Percentiles rank a stretch among this genome's conserved stretches.
Conservation (phyloP, 2,329 filamentous ascomycete genomes). For the Penicillium polonicum region DNA sequence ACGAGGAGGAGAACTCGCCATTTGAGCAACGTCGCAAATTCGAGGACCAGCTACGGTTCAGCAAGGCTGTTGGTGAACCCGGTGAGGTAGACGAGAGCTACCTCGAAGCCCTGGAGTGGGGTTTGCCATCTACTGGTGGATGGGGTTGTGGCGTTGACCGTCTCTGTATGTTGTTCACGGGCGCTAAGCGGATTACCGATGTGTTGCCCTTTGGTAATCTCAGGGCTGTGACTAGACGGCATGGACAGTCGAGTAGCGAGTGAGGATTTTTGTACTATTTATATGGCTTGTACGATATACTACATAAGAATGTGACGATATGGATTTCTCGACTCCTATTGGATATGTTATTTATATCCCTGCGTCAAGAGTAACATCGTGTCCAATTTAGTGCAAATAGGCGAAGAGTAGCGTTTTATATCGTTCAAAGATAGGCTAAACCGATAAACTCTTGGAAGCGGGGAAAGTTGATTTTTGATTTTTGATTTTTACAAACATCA, state of each 20-base stretch:
- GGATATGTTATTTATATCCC: background rate
- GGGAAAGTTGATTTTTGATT: conserved; percentile 10
- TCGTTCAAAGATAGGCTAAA: background rate
- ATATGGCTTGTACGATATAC: conserved; percentile 9
- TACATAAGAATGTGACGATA: background rate
- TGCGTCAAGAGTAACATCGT: conserved; percentile 3
- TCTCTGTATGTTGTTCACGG: conserved; percentile 85
- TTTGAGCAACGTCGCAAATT: conserved; percentile 85
- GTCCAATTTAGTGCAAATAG: background rate
- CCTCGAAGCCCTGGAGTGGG: conserved; percentile 78
- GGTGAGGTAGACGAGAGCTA: conserved; percentile 73
- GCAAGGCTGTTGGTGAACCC: conserved; percentile 50
- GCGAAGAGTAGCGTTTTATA: background rate
- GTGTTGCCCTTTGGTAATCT: conserved; percentile 86
- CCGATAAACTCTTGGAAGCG: conserved; percentile 6
- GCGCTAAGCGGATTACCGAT: conserved; percentile 75
- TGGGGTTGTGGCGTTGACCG: conserved; percentile 95
- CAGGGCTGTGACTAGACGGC: conserved; percentile 48
- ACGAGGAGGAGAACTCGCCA: conserved; percentile 96
- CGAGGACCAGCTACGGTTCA: conserved; percentile 54
- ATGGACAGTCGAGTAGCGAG: conserved; percentile 8
- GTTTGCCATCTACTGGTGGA: conserved; percentile 89
- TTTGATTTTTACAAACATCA: conserved; percentile 9
- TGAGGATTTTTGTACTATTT: background rate
- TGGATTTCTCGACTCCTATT: background rate